Evolutionary conservation across 257 asterid species (phyloP), one percentile per base, ranked within the genome.

Genomic region (Catharanthus roseus): DNA sequence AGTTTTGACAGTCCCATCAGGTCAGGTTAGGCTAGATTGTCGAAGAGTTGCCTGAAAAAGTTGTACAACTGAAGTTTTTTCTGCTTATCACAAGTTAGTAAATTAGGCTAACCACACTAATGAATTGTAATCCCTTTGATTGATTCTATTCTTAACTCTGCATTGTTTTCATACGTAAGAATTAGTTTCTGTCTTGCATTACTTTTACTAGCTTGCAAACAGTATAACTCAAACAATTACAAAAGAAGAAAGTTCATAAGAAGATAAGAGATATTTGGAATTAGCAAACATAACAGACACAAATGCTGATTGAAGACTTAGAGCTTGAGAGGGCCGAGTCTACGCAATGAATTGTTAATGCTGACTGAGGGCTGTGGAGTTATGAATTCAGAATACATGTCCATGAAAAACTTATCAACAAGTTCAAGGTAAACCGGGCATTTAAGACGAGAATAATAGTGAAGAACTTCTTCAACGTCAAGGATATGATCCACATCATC

Each of bases 391-490:
- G 81, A 69, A 69, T 86, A 78, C 89, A 86, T 82, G 55, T 89
- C 95, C 80, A 76, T 77, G 82, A 87, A 89, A 70, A 91, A 85
- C 18, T 83, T 71, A 74, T 87, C 90, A 11, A 91, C 88, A 51
- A 89, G 86, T 50, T 83, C 92, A 1, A 64, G 76, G 73, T 86
- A 91, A 74, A 80, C 79, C 13, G 95, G 95, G 82, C 92, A 77
- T 56, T 74, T 92, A 26, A 92, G 92, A 19, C 82, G 77, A 41
- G 90, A 85, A 78, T 92, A 90, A 85, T 77, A 77, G 74, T 90
- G 89, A 34, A 92, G 82, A 66, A 86, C 97, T 79, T 92, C 98
- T 73, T 90, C 96, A 44, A 92, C 74, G 72, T 92, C 98, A 77
- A 85, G 42, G 65, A 79, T 87, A 65, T 92, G 95, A 78, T 92